phyloP scores from a whole-genome alignment of 1,284 basidiomycete genomes.

The Tilletia caries region DNA sequence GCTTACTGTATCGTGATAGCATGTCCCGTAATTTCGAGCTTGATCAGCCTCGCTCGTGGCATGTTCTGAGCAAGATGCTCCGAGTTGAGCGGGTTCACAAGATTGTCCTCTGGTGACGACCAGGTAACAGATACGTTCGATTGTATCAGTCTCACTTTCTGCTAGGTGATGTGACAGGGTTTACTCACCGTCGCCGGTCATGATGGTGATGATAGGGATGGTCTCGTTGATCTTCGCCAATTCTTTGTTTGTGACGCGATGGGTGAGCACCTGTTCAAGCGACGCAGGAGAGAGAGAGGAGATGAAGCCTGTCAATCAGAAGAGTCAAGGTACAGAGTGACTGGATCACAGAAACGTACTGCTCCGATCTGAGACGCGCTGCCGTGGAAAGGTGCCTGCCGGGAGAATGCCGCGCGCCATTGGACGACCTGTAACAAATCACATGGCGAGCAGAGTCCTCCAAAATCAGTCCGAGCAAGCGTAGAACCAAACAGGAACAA shows the following conservation, averaged over 20 bases:
- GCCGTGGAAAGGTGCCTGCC: slow-evolving; percentile 7
- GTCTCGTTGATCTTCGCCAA: slow-evolving; percentile 54
- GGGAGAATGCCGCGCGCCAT: slow-evolving; percentile 1
- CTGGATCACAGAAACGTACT: background rate
- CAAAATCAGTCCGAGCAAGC: background rate
- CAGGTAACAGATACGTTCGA: background rate
- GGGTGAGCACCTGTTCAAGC: slow-evolving; percentile 58
- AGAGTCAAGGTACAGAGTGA: no score
- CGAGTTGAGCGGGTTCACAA: slow-evolving; percentile 66
- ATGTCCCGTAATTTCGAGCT: slow-evolving; percentile 69
- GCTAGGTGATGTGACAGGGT: background rate
- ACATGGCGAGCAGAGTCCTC: background rate
- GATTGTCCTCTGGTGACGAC: slow-evolving; percentile 58
- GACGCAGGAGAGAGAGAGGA: background rate
- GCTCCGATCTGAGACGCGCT: slow-evolving; percentile 7
- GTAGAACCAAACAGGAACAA: background rate
- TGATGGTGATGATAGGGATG: slow-evolving; percentile 65
- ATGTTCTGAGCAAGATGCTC: slow-evolving; percentile 63
- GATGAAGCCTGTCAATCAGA: no score
- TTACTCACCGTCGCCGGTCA: slow-evolving; percentile 64
- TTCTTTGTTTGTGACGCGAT: slow-evolving; percentile 63
- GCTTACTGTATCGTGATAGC: slow-evolving; percentile 63
- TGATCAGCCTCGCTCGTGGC: slow-evolving; percentile 66
- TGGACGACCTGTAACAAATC: background rate
- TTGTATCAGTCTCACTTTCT: background rate